Evolutionary conservation across 306 rosid genomes (phyloP), one percentile per base, ranked within the genome.

Genomic region (Neltuma alba): DNA sequence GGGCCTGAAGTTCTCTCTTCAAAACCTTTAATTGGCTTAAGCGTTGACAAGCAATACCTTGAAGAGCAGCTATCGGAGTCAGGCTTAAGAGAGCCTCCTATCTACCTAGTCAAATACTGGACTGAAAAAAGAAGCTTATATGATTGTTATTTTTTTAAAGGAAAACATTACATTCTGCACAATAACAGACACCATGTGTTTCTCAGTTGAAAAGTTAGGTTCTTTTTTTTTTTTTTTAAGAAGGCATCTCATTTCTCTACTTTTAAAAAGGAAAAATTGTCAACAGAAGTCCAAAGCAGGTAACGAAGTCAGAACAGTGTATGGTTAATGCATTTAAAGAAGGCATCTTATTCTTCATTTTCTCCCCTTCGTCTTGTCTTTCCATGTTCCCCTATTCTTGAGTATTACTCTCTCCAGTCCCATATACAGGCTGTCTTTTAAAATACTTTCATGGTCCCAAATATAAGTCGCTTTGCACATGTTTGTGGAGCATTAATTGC

Each of bases 171-270:
- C 47, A 50, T 52, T 69, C 62, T 40, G 6, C 40, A 7, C 4
- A 40, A 67, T n/a, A 38, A 5, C 14, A 50, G 69, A 63, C 34
- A 23, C 37, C 11, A 76, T 15, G 58, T 42, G 37, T 77, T 72
- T 52, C 61, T 27, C 9, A 8, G 79, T 25, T 64, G 75, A 83
- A 25, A 36, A 64, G 48, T 62, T 44, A 67, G 34, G 48, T 74
- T n/a, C n/a, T n/a, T n/a, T n/a, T n/a, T n/a, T n/a, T n/a, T n/a
- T n/a, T n/a, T 79, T 62, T 65, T 65, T 64, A 23, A 52, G 50
- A 67, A 11, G 36, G 9, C 20, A 27, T 27, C 65, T 12, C 31
- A 58, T 5, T 12, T 58, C 16, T 58, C 31, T 23, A 25, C 18
- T 58, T 58, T 9, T 2, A 58, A 27, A 6, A 58, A 5, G 3